phyloP scores from a whole-genome alignment of 257 asterid species.

The Rubia yunnanensis region DNA sequence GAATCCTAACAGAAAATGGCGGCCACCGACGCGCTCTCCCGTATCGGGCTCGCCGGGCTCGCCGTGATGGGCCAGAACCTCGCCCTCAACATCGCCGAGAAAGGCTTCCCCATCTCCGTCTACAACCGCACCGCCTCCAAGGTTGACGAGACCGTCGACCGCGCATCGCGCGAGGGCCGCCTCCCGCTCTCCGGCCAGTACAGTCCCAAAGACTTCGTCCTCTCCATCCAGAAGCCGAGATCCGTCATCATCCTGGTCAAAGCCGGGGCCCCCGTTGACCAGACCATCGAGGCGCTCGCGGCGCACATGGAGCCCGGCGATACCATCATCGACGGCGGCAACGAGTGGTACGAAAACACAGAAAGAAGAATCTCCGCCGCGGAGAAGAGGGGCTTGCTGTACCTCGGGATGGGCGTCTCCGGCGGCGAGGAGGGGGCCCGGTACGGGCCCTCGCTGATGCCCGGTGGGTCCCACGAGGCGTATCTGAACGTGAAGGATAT shows the following conservation, averaged over 20 bases:
- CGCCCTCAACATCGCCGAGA: constrained; percentile 84
- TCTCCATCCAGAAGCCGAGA: constrained; percentile 64
- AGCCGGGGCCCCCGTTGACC: constrained; percentile 93
- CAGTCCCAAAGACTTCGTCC: constrained; percentile 60
- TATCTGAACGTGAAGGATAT: constrained; percentile 53
- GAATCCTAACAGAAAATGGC: constrained; percentile 28
- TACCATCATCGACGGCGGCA: constrained; percentile 83
- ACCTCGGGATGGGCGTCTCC: constrained; percentile 90
- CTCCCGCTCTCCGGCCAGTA: constrained; percentile 66
- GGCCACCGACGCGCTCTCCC: constrained; percentile 39
- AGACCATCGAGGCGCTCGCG: constrained; percentile 64
- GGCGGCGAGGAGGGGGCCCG: constrained; percentile 96
- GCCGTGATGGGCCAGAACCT: constrained; percentile 93
- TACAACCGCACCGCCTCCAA: constrained; percentile 70
- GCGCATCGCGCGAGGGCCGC: constrained; percentile 66
- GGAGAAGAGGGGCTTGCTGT: constrained; percentile 41
- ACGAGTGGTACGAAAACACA: constrained; percentile 95
- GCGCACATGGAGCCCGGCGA: constrained; percentile 89
- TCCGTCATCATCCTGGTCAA: constrained; percentile 78
- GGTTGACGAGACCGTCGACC: constrained; percentile 74
- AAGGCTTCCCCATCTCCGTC: constrained; percentile 81
- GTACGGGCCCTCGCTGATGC: constrained; percentile 80
- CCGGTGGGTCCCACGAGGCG: constrained; percentile 76
- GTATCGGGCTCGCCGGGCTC: constrained; percentile 66
- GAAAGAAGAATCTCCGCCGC: constrained; percentile 63